These are phyloP conservation scores for Eucalyptus lansdowneana DNA, from an alignment of 345 rosid genomes.

Conservation along the genomic window DNA sequence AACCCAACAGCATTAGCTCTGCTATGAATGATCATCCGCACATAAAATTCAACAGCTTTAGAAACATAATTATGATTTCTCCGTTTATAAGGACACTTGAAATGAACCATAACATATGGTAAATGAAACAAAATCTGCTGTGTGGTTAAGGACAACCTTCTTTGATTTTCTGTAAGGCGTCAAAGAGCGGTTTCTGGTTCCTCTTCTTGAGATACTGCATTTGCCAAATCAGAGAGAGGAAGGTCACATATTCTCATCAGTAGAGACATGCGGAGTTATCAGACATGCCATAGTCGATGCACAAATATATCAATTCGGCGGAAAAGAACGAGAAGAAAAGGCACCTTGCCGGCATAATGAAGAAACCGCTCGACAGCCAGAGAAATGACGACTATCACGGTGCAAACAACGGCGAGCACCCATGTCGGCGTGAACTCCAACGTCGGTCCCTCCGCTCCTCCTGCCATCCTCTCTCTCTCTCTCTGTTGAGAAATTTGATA, in stretches of 20 bases:
- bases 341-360: slow-evolving; percentile 69
- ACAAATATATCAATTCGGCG: background rate
- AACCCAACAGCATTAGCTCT: slow-evolving; percentile 91
- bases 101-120: background rate
- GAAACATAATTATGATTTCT: background rate
- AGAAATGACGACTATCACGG: slow-evolving; percentile 60
- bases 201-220: slow-evolving; percentile 45
- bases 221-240: background rate
- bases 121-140: background rate
- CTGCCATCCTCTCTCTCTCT: slow-evolving; percentile 19
- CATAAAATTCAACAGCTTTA: background rate
- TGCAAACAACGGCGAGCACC: slow-evolving; percentile 79
- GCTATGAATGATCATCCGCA: background rate
- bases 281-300: background rate
- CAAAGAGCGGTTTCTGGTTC: slow-evolving; percentile 55
- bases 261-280: background rate
- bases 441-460: slow-evolving; percentile 25
- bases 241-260: background rate
- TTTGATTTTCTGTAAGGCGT: slow-evolving; percentile 76
- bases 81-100: background rate
- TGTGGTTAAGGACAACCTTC: slow-evolving; percentile 29
- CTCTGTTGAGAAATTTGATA: background rate
- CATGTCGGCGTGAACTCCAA: slow-evolving; percentile 79
- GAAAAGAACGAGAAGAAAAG: background rate
- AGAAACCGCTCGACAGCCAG: slow-evolving; percentile 53